phyloP scores from a whole-genome alignment of 2,329 filamentous ascomycete genomes.

The Cryphonectria carpinicola region DNA sequence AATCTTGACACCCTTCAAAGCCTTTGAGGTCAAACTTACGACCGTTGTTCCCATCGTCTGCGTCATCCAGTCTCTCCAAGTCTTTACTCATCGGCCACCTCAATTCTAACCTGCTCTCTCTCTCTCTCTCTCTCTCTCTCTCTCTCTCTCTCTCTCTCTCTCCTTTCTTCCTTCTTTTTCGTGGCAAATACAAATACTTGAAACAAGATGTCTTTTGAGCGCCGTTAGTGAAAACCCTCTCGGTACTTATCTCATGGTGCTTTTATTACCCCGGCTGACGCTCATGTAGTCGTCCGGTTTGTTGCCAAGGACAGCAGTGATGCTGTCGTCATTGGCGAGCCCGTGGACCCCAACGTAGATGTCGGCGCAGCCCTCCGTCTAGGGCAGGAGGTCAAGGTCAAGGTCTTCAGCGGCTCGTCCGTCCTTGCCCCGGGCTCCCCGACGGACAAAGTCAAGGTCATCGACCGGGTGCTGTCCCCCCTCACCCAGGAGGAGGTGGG shows the following conservation, averaged over 20 bases:
- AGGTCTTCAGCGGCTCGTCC: slow-evolving; percentile 61
- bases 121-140: background rate
- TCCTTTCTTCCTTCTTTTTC: background rate
- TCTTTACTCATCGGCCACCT: background rate
- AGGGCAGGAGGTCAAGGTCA: slow-evolving; percentile 59
- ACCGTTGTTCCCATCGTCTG: background rate
- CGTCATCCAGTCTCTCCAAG: background rate
- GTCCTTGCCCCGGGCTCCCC: slow-evolving; percentile 57
- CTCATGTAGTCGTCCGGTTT: slow-evolving; percentile 25
- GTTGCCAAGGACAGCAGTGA: slow-evolving; percentile 24
- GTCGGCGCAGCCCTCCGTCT: slow-evolving; percentile 61
- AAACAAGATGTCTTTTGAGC: slow-evolving; percentile 25
- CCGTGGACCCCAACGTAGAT: slow-evolving; percentile 47
- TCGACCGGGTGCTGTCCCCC: slow-evolving; percentile 56
- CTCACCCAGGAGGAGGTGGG: slow-evolving; percentile 53
- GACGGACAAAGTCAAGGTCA: slow-evolving; percentile 51
- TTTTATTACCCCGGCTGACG: background rate
- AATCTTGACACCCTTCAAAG: background rate
- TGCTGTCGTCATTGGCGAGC: slow-evolving; percentile 26
- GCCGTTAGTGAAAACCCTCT: slow-evolving; percentile 8
- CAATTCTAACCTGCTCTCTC: background rate
- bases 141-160: background rate
- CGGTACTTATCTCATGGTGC: background rate
- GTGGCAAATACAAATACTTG: background rate
- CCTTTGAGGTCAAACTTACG: background rate